Evolutionary conservation across 106 monocot genomes (phyloP), one percentile per base, ranked within the genome.

Genomic region (Platanthera guangdongensis): DNA sequence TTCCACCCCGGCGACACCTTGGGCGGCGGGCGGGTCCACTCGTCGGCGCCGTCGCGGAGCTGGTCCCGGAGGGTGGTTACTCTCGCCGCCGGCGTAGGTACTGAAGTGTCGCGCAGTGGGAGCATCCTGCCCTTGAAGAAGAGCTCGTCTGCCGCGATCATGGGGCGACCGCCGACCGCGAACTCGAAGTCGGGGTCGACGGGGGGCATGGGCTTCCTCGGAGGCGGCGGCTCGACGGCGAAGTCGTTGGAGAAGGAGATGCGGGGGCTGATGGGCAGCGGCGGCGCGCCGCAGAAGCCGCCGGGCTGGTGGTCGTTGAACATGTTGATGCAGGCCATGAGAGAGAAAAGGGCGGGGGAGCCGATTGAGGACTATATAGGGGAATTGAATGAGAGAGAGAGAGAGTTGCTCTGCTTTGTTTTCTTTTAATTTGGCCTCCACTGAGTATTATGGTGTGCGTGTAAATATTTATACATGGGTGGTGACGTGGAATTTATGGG

Each of bases 221-320:
- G 63, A 4, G 83, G 75, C 32, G 80, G 70, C 5, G 81, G 72
- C 32, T 87, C 90, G 14, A 76, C 73, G n/a, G 74, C 78, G 83
- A 90, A 90, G 85, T 90, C 90, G 55, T 79, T 87, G 62, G 90
- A 90, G 85, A 90, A 90, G 76, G 90, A 90, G 83, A 90, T 90
- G 67, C 90, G 85, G 9, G 90, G 90, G 72, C 89, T 76, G 53
- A 86, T 82, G 7, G 78, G 74, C 39, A 67, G 68, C 16, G 73
- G 82, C 13, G 74, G 51, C 2, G 45, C 76, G 49, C n/a, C 48
- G 16, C 46, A 47, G 15, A 30, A 72, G 28, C 21, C 62, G 16
- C n/a, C 12, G 14, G 48, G 55, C 62, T 74, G 79, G 50, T 69
- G 75, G 7, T 77, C 81, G 68, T 83, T 85, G 87, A 83, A 79